Base-by-base conservation (phyloP, 805 yeast genomes). In the Yarrowia sp. region DNA sequence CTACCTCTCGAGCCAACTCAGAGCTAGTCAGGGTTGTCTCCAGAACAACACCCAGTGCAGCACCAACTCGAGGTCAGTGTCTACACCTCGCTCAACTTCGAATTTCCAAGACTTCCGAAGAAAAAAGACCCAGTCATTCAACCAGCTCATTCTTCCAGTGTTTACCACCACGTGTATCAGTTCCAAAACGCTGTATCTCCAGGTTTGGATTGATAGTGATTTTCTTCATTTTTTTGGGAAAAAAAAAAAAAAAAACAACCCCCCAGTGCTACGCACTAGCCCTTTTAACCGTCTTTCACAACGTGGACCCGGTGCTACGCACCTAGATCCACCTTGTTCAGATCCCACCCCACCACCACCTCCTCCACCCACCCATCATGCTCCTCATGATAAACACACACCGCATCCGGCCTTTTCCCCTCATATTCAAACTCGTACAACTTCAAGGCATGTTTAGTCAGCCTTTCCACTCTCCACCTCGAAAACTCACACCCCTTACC, bases 401-500 rank as follows among this genome's bases (percentile, higher is more conserved):
- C 65, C 14, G 65, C 65, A 8, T 19, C 65, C 10, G 52, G 50
- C 10, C 5, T 16, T 16, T 22, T 8, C 8, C 19, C 50, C 5
- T 45, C 65, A 42, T 59, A 59, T 14, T 59, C 65, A 16, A 59
- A 59, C 49, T 42, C 50, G 49, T 15, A 59, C 52, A 59, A 32
- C 11, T 36, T 45, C 42, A 32, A 45, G 5, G 52, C 65, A 14
- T 45, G 32, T 2, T 32, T 16, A 11, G 43, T n/a, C 41, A 59
- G 8, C 42, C 32, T 14, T 12, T 35, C 38, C 8, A 12, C 8
- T 5, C 52, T 10, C 2, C 16, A 42, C 8, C 9, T 12, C 1
- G 12, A 11, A 8, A 7, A 35, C 14, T 35, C 42, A 11, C 65
- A 59, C 32, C 32, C 32, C 12, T 59, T 26, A 2, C 65, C 65